A percentile compares a stretch with the other conserved stretches of the same genome.
Evolutionary conservation across 2,329 filamentous ascomycete genomes (phyloP).

Genomic region (Aspergillus hiratsukae): DNA sequence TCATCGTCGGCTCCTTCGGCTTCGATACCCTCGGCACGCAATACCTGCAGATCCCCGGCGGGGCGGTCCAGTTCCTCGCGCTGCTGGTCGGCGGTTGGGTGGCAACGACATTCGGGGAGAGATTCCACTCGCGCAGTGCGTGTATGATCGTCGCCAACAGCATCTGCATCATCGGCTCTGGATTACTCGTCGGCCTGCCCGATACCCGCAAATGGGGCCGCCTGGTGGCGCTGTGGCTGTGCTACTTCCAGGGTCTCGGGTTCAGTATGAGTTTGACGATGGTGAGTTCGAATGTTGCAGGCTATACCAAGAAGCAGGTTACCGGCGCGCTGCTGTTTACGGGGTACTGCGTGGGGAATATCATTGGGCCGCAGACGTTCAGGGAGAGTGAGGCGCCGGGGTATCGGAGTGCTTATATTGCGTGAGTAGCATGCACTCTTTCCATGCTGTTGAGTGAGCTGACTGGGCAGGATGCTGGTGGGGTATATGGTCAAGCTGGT

Average conservation of each 20-base stretch:
- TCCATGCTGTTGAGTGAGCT: rapidly evolving
- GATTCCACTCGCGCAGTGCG: too few relatives aligned
- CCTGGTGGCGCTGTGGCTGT: constrained; percentile 55
- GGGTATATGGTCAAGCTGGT: constrained; percentile 52
- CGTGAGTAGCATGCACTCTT: constrained; percentile 13
- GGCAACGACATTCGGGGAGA: too few relatives aligned
- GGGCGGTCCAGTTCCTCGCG: constrained; percentile 49
- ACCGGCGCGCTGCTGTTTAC: too few relatives aligned
- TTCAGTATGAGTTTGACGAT: constrained; percentile 53
- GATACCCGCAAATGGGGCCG: constrained; percentile 52
- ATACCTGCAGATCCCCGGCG: constrained; percentile 58
- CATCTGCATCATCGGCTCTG: too few relatives aligned
- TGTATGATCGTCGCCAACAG: too few relatives aligned
- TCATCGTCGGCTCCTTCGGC: constrained; percentile 47
- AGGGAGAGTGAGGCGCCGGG: constrained; percentile 46
- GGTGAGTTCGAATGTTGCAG: constrained; percentile 49
- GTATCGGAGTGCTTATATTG: constrained; percentile 39
- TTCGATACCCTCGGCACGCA: constrained; percentile 50
- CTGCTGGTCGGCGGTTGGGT: too few relatives aligned
- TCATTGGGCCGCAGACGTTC: constrained; percentile 53
- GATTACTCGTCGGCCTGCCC: constrained; percentile 46
- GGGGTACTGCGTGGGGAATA: constrained; percentile 25
- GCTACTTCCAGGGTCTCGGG: constrained; percentile 51
- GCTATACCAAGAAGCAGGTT: too few relatives aligned
- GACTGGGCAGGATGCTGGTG: constrained; percentile 45